These are phyloP conservation scores for Bertia moriformis DNA, from an alignment of 2,329 filamentous ascomycete species.

Conservation along the genomic window DNA sequence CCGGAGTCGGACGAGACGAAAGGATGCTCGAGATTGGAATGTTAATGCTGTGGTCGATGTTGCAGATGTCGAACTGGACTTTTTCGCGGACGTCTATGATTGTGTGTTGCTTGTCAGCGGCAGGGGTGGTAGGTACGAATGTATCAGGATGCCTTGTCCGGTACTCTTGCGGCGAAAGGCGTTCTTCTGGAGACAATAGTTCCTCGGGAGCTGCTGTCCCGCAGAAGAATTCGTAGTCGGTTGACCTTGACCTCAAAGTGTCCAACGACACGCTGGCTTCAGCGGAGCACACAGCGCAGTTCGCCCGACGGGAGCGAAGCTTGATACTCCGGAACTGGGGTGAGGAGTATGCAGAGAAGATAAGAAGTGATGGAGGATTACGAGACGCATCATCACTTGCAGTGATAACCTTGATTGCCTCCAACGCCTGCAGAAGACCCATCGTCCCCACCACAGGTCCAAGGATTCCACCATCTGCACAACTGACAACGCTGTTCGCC, in stretches of 20 bases:
- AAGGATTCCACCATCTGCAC: conserved; percentile 82
- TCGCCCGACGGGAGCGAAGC: conserved; percentile 32
- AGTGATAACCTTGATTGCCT: conserved; percentile 72
- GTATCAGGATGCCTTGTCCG: conserved; percentile 7
- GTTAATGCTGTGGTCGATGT: conserved; percentile 37
- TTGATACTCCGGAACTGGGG: conserved; percentile 37
- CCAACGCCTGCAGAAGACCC: conserved; percentile 81
- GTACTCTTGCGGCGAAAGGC: conserved; percentile 31
- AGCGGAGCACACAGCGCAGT: conserved; percentile 40
- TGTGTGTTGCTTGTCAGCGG: neutral
- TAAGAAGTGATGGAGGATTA: conserved; percentile 17
- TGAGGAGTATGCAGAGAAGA: conserved; percentile 24
- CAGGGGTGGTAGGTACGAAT: neutral
- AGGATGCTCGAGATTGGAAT: conserved; percentile 25
- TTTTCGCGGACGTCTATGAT: conserved; percentile 44
- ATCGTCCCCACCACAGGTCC: conserved; percentile 87
- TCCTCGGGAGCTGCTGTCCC: conserved; percentile 27
- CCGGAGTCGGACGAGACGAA: conserved; percentile 7
- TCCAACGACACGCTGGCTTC: conserved; percentile 30
- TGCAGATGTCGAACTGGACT: conserved; percentile 43
- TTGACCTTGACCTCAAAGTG: conserved; percentile 31
- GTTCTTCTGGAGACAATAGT: conserved; percentile 28
- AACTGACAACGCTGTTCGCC: conserved; percentile 66
- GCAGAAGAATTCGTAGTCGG: conserved; percentile 49
- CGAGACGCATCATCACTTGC: conserved; percentile 5